These are phyloP conservation scores for Coemansia sp. DNA, from an alignment of 192 early-diverging fungal genomes.

Conservation along the genomic window DNA sequence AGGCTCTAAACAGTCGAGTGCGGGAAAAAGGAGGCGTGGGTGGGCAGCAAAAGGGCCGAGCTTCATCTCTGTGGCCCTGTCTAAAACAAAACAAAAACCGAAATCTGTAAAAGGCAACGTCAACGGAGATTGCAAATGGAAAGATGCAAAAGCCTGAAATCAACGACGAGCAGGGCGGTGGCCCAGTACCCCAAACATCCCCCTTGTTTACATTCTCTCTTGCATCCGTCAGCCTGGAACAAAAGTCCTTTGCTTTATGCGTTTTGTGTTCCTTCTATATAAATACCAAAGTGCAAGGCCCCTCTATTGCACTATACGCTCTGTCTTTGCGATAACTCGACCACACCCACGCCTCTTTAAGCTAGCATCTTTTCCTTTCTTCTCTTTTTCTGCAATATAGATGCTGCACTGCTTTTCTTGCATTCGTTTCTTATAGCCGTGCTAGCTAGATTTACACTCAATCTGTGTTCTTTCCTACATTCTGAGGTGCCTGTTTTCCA, in stretches of 20 bases:
- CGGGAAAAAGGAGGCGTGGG: background rate
- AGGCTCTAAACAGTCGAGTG: background rate
- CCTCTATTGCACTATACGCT: background rate
- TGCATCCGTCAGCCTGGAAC: background rate
- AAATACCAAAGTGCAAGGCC: background rate
- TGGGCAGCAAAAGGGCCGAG: background rate
- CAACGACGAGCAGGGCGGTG: background rate
- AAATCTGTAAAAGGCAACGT: background rate
- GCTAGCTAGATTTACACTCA: background rate
- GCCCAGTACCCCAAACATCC: background rate
- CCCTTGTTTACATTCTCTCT: background rate
- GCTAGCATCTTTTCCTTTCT: background rate
- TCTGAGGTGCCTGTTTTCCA: background rate
- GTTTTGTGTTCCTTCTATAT: background rate
- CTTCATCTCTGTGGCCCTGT: background rate
- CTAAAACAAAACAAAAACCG: background rate
- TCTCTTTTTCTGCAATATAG: background rate
- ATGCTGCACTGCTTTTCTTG: background rate
- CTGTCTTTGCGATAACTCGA: background rate
- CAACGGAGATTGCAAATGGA: background rate
- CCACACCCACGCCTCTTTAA: slow-evolving; percentile 6
- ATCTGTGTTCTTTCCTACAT: background rate
- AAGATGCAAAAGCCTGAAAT: background rate
- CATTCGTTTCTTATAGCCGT: background rate
- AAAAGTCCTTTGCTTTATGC: background rate